Base-by-base conservation (phyloP, 768 basidiomycete species). In the Phaeolepiota aurea region DNA sequence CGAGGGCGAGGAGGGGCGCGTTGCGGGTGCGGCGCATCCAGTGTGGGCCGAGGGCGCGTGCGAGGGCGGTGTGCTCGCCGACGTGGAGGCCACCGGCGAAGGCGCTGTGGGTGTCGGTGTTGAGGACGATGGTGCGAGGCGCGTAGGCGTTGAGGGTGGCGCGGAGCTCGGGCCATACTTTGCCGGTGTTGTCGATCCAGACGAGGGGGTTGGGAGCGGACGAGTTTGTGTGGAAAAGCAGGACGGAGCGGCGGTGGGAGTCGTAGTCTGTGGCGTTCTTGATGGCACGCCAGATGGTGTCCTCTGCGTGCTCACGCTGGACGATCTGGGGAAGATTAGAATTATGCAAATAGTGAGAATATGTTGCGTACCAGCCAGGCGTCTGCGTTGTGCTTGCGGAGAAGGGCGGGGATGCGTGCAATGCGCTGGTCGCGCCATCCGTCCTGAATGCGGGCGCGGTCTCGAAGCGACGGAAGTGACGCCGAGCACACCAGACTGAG, bases 231-330 rank as follows among this genome's bases (percentile, higher is more conserved):
- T 74, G 73, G 51, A 75, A 74, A 38, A 76, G 54, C 20, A 69
- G 56, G 32, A 75, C 55, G 3, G 73, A 74, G 5, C 73, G 61
- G 15, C 74, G 56, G 37, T 73, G 67, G 5, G 66, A 63, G 31
- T 66, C 69, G 54, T 66, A 72, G 38, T 65, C 66, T 5, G 71
- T 72, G 5, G 71, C 59, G 37, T 69, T 65, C 43, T 72, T 69
- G 35, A 74, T 57, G 3, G 73, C 66, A 61, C 68, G 66, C 66
- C 74, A 75, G 11, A 71, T 56, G 4, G 72, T 69, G 48, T 76
- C 74, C 43, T 76, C 74, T 2, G 72, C 72, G 45, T 74, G 69
- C 46, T 76, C 74, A 25, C 70, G 59, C 56, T 69, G 65, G 40
- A 55, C 57, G 49, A 70, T 62, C 69, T 73, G 49, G 22, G 32